A percentile compares a stretch with the other conserved stretches of the same genome.
These are phyloP conservation scores for Penicillium sp. DNA, from an alignment of 2,329 filamentous ascomycete species.

Conservation along the genomic window DNA sequence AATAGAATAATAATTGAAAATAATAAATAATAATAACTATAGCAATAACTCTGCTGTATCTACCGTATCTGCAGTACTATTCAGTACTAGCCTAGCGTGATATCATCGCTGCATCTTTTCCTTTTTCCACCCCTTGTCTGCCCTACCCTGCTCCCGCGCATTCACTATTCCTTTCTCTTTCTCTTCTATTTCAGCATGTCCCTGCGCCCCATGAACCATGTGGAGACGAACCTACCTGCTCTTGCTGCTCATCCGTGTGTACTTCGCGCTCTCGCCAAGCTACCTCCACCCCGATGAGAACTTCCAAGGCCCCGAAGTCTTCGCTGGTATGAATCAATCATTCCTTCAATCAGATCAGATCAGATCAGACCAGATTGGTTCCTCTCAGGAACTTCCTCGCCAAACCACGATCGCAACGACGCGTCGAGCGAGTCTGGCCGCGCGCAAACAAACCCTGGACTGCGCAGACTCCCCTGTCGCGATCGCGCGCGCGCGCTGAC, in stretches of 20 bases:
- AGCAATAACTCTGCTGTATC: no score
- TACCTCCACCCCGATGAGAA: slow-evolving; percentile 99
- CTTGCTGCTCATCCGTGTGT: slow-evolving; percentile 83
- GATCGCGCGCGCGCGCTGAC: no score
- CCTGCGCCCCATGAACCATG: slow-evolving; percentile 58
- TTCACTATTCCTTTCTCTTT: slow-evolving; percentile 6
- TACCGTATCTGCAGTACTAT: no score
- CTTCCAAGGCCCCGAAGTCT: slow-evolving; percentile 96
- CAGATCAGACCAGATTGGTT: no score
- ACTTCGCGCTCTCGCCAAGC: slow-evolving; percentile 91
- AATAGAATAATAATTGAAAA: no score
- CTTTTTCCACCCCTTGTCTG: slow-evolving; percentile 6
- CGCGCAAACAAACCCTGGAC: no score
- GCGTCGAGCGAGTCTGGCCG: no score
- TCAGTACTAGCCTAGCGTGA: no score
- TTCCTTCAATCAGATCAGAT: not conserved
- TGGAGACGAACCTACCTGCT: slow-evolving; percentile 89
- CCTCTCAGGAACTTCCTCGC: no score
- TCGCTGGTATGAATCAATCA: slow-evolving; percentile 72
- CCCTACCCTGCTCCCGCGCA: slow-evolving; percentile 1
- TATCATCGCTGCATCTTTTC: no score
- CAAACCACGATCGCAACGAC: not conserved
- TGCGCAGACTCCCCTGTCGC: not conserved
- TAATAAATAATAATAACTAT: no score
- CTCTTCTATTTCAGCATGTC: slow-evolving; percentile 22